A percentile compares a stretch with the other conserved stretches of the same genome.
phyloP scores from a whole-genome alignment of 176 grass and related monocot genomes.

The Alloteropsis semialata region DNA sequence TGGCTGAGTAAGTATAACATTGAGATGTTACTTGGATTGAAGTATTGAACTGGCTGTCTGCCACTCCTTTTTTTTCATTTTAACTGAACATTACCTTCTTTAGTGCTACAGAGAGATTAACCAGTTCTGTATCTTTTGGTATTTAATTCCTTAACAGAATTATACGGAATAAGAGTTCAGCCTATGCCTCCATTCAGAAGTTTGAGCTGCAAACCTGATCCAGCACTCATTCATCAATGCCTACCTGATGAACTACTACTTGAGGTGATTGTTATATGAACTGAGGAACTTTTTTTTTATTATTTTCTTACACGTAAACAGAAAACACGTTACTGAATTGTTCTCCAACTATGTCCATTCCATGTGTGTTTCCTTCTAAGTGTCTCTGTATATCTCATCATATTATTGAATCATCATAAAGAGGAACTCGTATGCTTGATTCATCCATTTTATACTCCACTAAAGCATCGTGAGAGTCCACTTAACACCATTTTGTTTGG shows the following conservation, averaged over 20 bases:
- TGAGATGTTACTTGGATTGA: background rate
- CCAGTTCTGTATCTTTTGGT: conserved; percentile 6
- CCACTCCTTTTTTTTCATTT: background rate
- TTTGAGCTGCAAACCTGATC: conserved; percentile 69
- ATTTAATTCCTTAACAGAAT: conserved; percentile 44
- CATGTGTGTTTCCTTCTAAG: conserved; percentile 1
- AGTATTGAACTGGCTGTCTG: conserved; percentile 14
- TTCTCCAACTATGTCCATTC: background rate
- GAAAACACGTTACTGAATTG: background rate
- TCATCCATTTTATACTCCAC: background rate
- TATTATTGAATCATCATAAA: conserved; percentile 7
- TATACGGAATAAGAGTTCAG: conserved; percentile 88
- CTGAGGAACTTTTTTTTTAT: background rate
- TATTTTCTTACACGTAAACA: background rate
- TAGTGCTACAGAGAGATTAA: conserved; percentile 16
- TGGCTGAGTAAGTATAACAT: conserved; percentile 80
- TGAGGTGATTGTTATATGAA: conserved; percentile 51
- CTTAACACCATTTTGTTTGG: background rate
- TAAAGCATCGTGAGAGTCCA: background rate
- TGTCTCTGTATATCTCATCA: background rate
- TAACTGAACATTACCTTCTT: conserved; percentile 4
- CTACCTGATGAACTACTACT: conserved; percentile 89
- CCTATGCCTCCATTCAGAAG: conserved; percentile 67
- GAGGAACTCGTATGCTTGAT: background rate
- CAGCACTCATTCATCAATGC: conserved; percentile 71